Conservation (phyloP, 2,329 filamentous ascomycete species). For the Didymella arachidicola region DNA sequence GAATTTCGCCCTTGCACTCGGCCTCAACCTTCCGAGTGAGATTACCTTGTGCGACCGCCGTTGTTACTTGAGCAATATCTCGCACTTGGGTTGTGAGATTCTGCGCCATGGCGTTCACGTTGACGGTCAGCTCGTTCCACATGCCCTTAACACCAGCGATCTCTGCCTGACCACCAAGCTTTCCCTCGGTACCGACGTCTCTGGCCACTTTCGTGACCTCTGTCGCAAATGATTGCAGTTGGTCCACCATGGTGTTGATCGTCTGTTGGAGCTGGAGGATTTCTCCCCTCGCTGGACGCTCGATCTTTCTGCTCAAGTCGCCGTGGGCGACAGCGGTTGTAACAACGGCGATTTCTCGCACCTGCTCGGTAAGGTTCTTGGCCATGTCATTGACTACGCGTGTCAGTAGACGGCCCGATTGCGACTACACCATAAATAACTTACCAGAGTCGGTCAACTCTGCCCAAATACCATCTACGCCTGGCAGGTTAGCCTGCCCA, state of each 20-base stretch:
- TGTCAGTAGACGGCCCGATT: conserved; percentile 42
- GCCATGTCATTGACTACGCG: conserved; percentile 90
- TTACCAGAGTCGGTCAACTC: conserved; percentile 75
- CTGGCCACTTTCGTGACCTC: conserved; percentile 70
- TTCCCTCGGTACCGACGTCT: conserved; percentile 70
- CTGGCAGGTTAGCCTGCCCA: conserved; percentile 90
- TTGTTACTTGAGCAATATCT: conserved; percentile 62
- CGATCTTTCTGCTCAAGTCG: conserved; percentile 95
- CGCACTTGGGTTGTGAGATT: conserved; percentile 62
- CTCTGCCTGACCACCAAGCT: conserved; percentile 69
- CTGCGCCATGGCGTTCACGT: conserved; percentile 63
- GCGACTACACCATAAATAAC: conserved; percentile 30
- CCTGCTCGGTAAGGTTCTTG: conserved; percentile 96
- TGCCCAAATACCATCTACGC: conserved; percentile 96
- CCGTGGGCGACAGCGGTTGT: conserved; percentile 94
- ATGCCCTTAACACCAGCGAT: conserved; percentile 71
- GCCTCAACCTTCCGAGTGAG: conserved; percentile 61
- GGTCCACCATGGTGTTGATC: conserved; percentile 73
- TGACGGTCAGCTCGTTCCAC: conserved; percentile 68
- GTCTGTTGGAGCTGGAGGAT: conserved; percentile 95
- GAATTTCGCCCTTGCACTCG: conserved; percentile 61
- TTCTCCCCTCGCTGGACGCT: conserved; percentile 90
- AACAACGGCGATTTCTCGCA: conserved; percentile 95
- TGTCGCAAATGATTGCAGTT: conserved; percentile 70
- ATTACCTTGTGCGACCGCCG: conserved; percentile 61